Conservation (phyloP, 2,329 filamentous ascomycete genomes). For the Nectriaceae sp. region DNA sequence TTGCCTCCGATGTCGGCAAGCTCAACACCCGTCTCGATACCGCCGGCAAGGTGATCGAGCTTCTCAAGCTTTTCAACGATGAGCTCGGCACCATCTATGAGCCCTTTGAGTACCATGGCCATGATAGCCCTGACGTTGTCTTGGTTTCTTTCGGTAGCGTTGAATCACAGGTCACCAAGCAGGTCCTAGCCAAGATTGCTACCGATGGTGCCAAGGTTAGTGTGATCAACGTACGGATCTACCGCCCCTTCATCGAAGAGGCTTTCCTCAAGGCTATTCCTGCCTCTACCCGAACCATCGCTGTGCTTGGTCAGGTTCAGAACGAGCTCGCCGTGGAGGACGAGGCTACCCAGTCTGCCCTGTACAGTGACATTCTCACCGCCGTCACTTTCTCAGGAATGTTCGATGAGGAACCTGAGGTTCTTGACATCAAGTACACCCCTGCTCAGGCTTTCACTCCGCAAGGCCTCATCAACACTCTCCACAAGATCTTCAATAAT, state of each 20-base stretch:
- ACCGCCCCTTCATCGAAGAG: slow-evolving; percentile 93
- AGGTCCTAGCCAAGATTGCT: slow-evolving; percentile 74
- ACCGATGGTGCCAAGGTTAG: slow-evolving; percentile 77
- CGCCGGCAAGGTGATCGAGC: slow-evolving; percentile 69
- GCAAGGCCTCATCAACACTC: slow-evolving; percentile 50
- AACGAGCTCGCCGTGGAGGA: slow-evolving; percentile 75
- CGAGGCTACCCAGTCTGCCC: slow-evolving; percentile 73
- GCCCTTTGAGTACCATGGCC: slow-evolving; percentile 92
- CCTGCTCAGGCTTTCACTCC: slow-evolving; percentile 62
- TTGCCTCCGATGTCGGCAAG: slow-evolving; percentile 62
- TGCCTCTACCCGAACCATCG: slow-evolving; percentile 71
- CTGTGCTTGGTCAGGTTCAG: slow-evolving; percentile 86
- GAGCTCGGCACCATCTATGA: slow-evolving; percentile 93
- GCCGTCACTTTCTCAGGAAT: slow-evolving; percentile 77
- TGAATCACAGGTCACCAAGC: slow-evolving; percentile 82
- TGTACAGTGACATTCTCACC: slow-evolving; percentile 91
- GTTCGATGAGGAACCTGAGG: slow-evolving; percentile 61
- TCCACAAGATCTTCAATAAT: slow-evolving; percentile 54
- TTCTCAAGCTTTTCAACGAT: slow-evolving; percentile 77
- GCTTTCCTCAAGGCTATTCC: slow-evolving; percentile 85
- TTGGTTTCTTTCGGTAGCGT: slow-evolving; percentile 91
- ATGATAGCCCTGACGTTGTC: slow-evolving; percentile 76
- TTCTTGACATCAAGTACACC: slow-evolving; percentile 89
- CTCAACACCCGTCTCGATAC: slow-evolving; percentile 71
- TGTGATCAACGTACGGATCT: slow-evolving; percentile 87